phyloP scores from a whole-genome alignment of 2,329 filamentous ascomycete species.

The Fusarium penzigii region DNA sequence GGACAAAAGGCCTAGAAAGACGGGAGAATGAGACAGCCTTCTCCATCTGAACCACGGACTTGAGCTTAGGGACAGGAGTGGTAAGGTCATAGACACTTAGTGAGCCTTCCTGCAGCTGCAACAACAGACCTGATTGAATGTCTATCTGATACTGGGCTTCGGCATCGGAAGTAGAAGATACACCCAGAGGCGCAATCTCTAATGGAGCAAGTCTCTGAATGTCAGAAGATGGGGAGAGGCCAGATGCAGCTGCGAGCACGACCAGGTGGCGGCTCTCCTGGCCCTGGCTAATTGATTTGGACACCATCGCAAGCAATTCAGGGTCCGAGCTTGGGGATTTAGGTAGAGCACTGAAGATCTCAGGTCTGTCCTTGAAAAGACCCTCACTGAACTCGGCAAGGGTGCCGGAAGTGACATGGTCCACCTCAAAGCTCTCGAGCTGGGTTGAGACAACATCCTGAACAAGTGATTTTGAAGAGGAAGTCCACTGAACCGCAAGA shows the following conservation, averaged over 20 bases:
- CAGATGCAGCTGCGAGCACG: conserved; percentile 35
- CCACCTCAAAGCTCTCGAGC: conserved; percentile 45
- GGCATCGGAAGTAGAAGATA: conserved; percentile 17
- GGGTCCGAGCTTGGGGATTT: conserved; percentile 47
- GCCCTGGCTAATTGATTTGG: conserved; percentile 35
- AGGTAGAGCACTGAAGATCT: conserved; percentile 53
- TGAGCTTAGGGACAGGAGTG: conserved; percentile 60
- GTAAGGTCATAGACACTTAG: conserved; percentile 66
- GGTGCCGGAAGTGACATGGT: conserved; percentile 49
- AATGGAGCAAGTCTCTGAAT: conserved; percentile 41
- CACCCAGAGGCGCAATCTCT: conserved; percentile 41
- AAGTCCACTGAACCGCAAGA: conserved; percentile 37
- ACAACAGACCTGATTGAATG: conserved; percentile 61
- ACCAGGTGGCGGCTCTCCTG: conserved; percentile 34
- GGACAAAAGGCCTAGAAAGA: conserved; percentile 65
- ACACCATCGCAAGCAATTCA: conserved; percentile 57
- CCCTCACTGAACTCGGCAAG: conserved; percentile 53
- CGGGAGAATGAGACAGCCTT: conserved; percentile 63
- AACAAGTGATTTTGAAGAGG: conserved; percentile 35
- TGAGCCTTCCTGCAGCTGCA: conserved; percentile 55
- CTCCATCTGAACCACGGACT: conserved; percentile 53
- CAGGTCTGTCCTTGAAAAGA: conserved; percentile 55
- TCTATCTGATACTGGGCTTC: conserved; percentile 56
- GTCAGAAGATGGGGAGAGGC: conserved; percentile 25
- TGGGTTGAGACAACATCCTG: conserved; percentile 36